Conservation (phyloP, 495 filamentous ascomycete genomes). For the Astrothelium macrocarpum region DNA sequence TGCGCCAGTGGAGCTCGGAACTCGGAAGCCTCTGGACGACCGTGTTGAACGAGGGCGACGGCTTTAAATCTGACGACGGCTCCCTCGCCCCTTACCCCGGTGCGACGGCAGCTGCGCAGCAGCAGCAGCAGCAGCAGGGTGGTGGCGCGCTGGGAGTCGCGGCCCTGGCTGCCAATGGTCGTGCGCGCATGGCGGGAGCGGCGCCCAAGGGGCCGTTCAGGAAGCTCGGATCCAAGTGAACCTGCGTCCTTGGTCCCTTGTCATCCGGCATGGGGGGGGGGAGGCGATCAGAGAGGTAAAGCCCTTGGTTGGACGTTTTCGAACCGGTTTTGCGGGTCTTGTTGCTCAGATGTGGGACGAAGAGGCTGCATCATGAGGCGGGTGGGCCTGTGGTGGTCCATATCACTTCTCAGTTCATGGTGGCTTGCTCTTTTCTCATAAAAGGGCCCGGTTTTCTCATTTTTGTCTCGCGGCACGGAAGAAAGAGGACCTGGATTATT, state of each 20-base stretch:
- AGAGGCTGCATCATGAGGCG: too few species aligned
- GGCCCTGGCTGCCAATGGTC: neutral
- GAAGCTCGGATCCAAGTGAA: neutral
- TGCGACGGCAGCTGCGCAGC: too few species aligned
- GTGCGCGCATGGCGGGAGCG: neutral
- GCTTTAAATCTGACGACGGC: constrained; percentile 33
- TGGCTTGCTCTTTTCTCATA: too few species aligned
- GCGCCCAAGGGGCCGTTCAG: neutral
- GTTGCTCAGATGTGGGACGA: neutral
- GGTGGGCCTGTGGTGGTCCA: too few species aligned
- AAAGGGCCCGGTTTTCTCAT: too few species aligned
- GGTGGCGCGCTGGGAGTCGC: neutral
- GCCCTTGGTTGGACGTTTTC: neutral
- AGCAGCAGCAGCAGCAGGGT: neutral
- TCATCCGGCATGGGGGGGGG: too few species aligned
- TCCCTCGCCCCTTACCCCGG: neutral
- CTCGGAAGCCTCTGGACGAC: constrained; percentile 41
- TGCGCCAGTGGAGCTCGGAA: constrained; percentile 63
- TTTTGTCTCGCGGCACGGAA: neutral
- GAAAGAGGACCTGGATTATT: neutral
- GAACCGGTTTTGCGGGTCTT: neutral
- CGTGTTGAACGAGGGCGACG: constrained; percentile 33
- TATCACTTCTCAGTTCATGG: too few species aligned
- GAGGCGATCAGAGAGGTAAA: neutral
- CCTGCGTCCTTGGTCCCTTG: constrained; percentile 1